phyloP scores from a whole-genome alignment of 208 protist genomes.

The Wallacemonas sp. region DNA sequence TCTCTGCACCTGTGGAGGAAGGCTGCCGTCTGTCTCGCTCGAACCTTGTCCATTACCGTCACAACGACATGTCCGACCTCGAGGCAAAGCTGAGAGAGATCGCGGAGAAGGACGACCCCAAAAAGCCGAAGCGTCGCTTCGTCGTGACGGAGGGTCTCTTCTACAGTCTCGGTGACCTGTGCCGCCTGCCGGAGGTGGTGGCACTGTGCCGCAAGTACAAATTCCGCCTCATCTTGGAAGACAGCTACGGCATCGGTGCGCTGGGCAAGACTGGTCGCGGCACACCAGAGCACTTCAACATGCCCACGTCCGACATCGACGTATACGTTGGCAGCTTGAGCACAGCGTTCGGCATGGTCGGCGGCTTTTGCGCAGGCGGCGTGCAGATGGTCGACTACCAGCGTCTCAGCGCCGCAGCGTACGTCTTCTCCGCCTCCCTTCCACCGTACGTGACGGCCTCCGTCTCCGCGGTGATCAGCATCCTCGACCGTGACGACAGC shows the following conservation, averaged over 20 bases:
- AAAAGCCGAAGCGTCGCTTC: conserved; percentile 86
- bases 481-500: conserved; percentile 62
- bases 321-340: conserved; percentile 90
- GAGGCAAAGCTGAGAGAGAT: conserved; percentile 79
- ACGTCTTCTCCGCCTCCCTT: conserved; percentile 97
- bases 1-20: conserved; percentile 80
- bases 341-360: conserved; percentile 86
- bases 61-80: conserved; percentile 96
- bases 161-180: conserved; percentile 86
- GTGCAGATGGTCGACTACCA: conserved; percentile 93
- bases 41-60: conserved; percentile 86
- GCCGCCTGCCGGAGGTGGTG: conserved; percentile 85
- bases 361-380: conserved; percentile 94
- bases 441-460: conserved; percentile 93
- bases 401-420: conserved; percentile 90
- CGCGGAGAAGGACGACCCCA: conserved; percentile 45
- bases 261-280: conserved; percentile 95
- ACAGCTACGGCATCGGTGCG: conserved; percentile 94
- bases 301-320: conserved; percentile 79
- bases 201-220: conserved; percentile 94
- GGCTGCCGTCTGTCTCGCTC: conserved; percentile 90
- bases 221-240: conserved; percentile 96
- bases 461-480: conserved; percentile 65
- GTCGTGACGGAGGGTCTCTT: conserved; percentile 97
- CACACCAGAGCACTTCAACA: conserved; percentile 92